Evolutionary conservation across 306 rosid species (phyloP), one percentile per base, ranked within the genome.

Genomic region (Trifolium pratense): DNA sequence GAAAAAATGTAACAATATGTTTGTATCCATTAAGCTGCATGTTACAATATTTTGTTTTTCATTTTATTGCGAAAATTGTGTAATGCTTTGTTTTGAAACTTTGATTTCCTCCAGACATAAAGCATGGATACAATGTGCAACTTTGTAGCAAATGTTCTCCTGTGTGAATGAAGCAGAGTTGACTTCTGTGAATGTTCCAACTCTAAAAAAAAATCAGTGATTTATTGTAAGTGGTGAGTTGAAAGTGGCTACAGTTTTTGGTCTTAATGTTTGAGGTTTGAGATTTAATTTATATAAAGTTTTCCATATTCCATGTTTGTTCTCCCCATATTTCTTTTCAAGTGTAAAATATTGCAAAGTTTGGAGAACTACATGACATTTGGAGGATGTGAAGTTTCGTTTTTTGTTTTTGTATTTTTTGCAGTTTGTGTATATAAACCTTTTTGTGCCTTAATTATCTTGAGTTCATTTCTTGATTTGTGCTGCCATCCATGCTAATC

Each of bases 101-200:
- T 79, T 84, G 80, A 67, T 78, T 75, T 86, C 78, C 52, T 75
- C 59, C 91, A 90, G 98, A 82, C 74, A 81, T 87, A 75, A 83
- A 89, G 89, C 96, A 78, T 75, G 91, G 84, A 84, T 87, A 84
- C 86, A 78, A 82, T 68, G 86, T 87, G 91, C 85, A 82, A 80
- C 90, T 29, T 29, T 29, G 32, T 5, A 29, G 67, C 40, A 57
- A 18, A 64, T 16, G 13, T 71, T 65, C 6, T 48, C 65, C 48
- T 13, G 43, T 66, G 21, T 26, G 45, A 66, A 69, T n/a, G 59
- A 58, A 76, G 73, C 76, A 74, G 71, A 12, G 68, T 81, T 65
- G 76, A 57, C 61, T 75, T 32, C 53, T 40, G 20, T 63, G 70
- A 29, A 53, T 70, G 56, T 72, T 66, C 18, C 37, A 9, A 39